Conservation (phyloP, 257 asterid species). For the Anisodus tanguticus region DNA sequence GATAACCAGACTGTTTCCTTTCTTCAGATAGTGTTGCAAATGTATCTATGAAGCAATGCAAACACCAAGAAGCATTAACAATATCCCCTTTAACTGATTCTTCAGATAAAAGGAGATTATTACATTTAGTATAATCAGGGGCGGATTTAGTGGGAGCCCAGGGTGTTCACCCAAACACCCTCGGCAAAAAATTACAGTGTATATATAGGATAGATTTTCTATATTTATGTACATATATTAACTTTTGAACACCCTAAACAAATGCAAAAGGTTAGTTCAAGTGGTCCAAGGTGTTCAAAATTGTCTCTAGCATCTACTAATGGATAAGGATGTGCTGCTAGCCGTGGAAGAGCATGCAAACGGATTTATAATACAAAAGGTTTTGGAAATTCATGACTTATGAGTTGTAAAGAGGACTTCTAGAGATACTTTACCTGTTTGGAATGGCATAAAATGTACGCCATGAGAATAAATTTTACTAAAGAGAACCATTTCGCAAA, state of each 20-base stretch:
- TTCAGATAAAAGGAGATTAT: not conserved
- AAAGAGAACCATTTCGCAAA: not conserved
- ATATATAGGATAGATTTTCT: too few species aligned
- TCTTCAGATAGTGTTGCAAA: not conserved
- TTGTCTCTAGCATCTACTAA: not conserved
- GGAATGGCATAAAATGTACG: not conserved
- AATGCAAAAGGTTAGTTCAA: too few species aligned
- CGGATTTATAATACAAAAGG: not conserved
- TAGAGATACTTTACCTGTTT: not conserved
- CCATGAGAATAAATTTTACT: not conserved
- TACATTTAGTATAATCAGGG: not conserved
- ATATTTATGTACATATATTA: too few species aligned
- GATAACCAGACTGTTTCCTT: not conserved
- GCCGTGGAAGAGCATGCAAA: not conserved
- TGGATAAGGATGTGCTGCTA: not conserved
- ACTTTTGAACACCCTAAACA: too few species aligned
- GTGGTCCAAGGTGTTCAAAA: too few species aligned
- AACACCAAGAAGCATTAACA: conserved; percentile 24
- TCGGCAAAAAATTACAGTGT: too few species aligned
- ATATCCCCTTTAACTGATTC: not conserved
- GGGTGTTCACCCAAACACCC: too few species aligned
- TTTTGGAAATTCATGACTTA: not conserved
- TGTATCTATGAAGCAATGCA: not conserved
- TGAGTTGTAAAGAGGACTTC: conserved; percentile 17
- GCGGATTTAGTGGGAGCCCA: too few species aligned